Evolutionary conservation across 805 yeast genomes (phyloP), one percentile per base, ranked within the genome.

Genomic region (Starmerella scarabaei): DNA sequence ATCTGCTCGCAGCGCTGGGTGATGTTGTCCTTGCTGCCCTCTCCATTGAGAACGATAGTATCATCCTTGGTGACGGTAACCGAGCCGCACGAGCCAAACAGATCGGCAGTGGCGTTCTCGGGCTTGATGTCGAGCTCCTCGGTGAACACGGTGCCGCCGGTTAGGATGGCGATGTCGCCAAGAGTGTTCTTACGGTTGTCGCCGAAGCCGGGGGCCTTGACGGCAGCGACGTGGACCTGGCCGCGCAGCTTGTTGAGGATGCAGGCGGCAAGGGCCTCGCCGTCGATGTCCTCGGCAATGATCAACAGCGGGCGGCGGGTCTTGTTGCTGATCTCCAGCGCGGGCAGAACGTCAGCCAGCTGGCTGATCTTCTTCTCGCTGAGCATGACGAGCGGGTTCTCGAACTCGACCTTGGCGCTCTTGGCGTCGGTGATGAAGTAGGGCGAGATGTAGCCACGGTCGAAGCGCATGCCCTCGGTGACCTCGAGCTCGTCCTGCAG

Each of bases 141-240:
- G 51, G 95, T 84, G 59, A 65, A 65, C 20, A 65, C 69, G 24
- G 94, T 82, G 65, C 95, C 95, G 47, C 96, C 96, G 33, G 96
- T 79, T 48, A 86, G 72, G 56, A 84, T 79, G 57, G 95, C 94
- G 63, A 91, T 77, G 64, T 91, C 98, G 52, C 94, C 95, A 48
- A 91, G 69, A 51, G 82, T 85, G 72, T 85, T 85, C 73, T 83
- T 82, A 69, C 96, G 80, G 77, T 91, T 86, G 70, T 91, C 98
- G 64, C 97, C 98, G 58, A 88, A 91, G 38, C 98, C 98, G 56
- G 98, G 98, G 26, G 97, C 94, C 72, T 86, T 88, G 52, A 91
- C 95, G 53, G 91, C 93, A 61, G 91, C 81, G 45, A 91, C 96
- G 66, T 84, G 93, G 46, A 91, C 96, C 70, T 88, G 97, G 53